Evolutionary conservation across 2,329 filamentous ascomycete species (phyloP), one percentile per base, ranked within the genome.

Genomic region (Diaporthe sp.): DNA sequence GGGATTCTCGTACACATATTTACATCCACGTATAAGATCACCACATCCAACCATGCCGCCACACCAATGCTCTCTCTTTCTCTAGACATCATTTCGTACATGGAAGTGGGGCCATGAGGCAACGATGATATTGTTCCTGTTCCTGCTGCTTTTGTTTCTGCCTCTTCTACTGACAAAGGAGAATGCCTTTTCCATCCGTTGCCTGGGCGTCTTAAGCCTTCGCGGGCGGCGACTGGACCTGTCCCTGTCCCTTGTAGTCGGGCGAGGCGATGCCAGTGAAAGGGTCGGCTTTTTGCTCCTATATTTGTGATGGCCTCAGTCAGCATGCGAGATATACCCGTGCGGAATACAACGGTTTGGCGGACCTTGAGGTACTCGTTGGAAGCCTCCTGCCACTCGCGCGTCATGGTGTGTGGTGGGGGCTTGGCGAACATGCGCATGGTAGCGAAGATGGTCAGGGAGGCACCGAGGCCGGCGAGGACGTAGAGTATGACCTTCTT

Each of bases 321-420:
- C 39, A 58, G 51, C n/a, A 76, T 72, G 37, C 77, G 80, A 75
- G 78, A 76, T 73, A 51, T 63, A 28, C 61, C 51, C 57, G 37
- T 51, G 49, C 10, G 10, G 44, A 71, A 58, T 51, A 49, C 31
- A 60, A 42, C 31, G 39, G 72, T 71, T n/a, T 42, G 57, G 87
- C 92, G 82, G 88, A 98, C 96, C 91, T 92, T 96, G 85, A 98
- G 90, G 86, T 94, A 97, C 89, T 98, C 97, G 87, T 99, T 98
- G 80, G 93, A 91, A 81, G 94, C 94, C 89, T 98, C 95, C 89
- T 99, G 95, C 92, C 94, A 98, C 88, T 99, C 97, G 90, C 95
- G 94, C 88, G 90, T 96, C 96, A 99, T 98, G 82, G 96, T 98
- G 85, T 89, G 88, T 80, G 97, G 97, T 78, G 90, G 83, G 76